phyloP scores from a whole-genome alignment of 2,329 filamentous ascomycete genomes.

The Sclerotiophoma versabilis region DNA sequence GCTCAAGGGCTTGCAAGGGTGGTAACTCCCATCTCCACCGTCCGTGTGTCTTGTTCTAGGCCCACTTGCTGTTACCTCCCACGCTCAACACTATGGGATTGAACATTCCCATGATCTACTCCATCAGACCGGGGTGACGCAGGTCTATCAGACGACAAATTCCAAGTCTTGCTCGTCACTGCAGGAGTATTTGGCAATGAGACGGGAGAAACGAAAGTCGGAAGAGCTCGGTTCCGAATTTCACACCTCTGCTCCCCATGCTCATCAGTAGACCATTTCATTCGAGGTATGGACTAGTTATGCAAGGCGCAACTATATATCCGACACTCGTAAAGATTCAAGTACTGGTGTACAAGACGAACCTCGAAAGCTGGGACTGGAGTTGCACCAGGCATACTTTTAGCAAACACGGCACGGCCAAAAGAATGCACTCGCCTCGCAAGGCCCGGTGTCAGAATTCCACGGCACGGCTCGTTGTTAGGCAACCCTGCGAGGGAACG shows the following conservation, averaged over 20 bases:
- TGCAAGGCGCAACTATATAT: neutral
- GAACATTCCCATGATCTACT: neutral
- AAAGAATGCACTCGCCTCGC: neutral
- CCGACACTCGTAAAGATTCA: neutral
- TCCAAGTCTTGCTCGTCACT: no score
- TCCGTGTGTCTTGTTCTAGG: constrained; percentile 7
- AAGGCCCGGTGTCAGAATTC: neutral
- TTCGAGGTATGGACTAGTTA: neutral
- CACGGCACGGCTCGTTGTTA: constrained; percentile 13
- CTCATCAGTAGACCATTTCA: no score
- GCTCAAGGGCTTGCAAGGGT: constrained; percentile 5
- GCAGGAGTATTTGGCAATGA: no score
- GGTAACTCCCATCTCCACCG: constrained; percentile 6
- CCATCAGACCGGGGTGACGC: no score
- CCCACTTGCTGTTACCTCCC: neutral
- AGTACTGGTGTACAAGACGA: neutral
- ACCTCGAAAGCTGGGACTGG: neutral
- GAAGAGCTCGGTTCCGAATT: neutral
- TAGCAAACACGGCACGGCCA: neutral
- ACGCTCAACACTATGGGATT: neutral
- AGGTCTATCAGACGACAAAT: neutral
- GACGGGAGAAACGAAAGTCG: no score
- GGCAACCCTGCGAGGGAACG: neutral
- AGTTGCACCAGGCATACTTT: neutral
- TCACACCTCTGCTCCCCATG: no score